These are phyloP conservation scores for Ceratobasidium sp. DNA, from an alignment of 1,284 basidiomycete genomes.

Conservation along the genomic window DNA sequence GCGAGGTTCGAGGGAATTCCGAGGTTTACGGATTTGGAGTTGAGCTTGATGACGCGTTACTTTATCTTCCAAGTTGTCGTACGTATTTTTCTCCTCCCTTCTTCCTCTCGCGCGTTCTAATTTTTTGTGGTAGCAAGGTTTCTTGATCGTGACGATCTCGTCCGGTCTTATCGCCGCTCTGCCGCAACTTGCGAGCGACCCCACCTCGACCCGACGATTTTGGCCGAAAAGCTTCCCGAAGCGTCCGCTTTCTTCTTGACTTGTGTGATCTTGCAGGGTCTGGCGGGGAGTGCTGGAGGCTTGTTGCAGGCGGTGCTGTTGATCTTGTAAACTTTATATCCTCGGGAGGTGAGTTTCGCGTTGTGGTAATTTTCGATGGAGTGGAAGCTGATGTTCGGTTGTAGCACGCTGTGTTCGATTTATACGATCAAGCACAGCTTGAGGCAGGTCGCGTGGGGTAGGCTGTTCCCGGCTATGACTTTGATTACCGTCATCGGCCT, in stretches of 20 bases:
- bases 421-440: slow-evolving; percentile 59
- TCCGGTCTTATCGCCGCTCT: slow-evolving; percentile 70
- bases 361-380: slow-evolving; percentile 50
- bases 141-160: slow-evolving; percentile 78
- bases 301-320: slow-evolving; percentile 75
- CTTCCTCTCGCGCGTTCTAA: slow-evolving; percentile 56
- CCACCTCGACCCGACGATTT: slow-evolving; percentile 65
- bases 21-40: slow-evolving; percentile 76
- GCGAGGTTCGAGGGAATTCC: slow-evolving; percentile 81
- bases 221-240: slow-evolving; percentile 74
- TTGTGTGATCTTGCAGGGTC: slow-evolving; percentile 56
- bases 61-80: slow-evolving; percentile 81
- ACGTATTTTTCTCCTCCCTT: slow-evolving; percentile 52
- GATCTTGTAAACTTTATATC: slow-evolving; percentile 68
- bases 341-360: slow-evolving; percentile 59
- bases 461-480: slow-evolving; percentile 70
- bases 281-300: slow-evolving; percentile 63
- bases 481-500: slow-evolving; percentile 52
- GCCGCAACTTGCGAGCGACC: slow-evolving; percentile 62
- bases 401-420: slow-evolving; percentile 61
- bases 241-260: slow-evolving; percentile 87
- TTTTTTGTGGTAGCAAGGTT: slow-evolving; percentile 64
- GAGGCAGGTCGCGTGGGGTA: slow-evolving; percentile 81
- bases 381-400: not conserved
- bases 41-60: slow-evolving; percentile 81